Percentiles rank a stretch among this genome's conserved stretches.
phyloP scores from a whole-genome alignment of 1,284 basidiomycete genomes.

The Mycosarcoma maydis region DNA sequence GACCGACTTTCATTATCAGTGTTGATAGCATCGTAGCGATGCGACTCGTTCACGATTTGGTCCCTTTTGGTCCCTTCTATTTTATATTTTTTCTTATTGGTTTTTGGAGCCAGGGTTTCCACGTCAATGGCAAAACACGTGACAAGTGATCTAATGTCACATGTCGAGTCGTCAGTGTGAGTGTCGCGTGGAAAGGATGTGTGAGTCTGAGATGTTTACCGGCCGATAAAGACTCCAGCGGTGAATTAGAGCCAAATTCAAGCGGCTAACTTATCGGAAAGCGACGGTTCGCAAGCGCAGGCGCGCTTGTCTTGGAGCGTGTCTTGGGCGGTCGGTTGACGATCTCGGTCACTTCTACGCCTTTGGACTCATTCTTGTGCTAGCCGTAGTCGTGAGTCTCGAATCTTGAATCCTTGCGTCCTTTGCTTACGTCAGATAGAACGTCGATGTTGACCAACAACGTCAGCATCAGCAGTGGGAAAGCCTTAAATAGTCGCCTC shows the following conservation, averaged over 20 bases:
- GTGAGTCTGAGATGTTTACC: no score
- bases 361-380: no score
- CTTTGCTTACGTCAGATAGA: no score
- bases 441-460: no score
- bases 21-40: conserved; percentile 13
- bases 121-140: neutral
- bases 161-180: neutral
- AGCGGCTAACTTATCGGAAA: neutral
- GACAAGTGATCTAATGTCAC: neutral
- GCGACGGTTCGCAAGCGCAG: neutral
- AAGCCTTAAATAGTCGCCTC: no score
- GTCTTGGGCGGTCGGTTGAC: no score
- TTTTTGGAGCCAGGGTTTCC: neutral
- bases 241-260: neutral
- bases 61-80: neutral
- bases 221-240: neutral
- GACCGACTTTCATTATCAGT: conserved; percentile 69
- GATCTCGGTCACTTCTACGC: no score
- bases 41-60: neutral
- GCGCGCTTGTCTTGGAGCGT: neutral
- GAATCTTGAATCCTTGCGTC: no score
- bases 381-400: no score
- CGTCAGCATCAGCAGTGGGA: no score
- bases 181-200: no score
- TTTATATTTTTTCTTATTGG: conserved; percentile 1